Base-by-base conservation (phyloP, 345 rosid species). In the Gossypium longicalyx region DNA sequence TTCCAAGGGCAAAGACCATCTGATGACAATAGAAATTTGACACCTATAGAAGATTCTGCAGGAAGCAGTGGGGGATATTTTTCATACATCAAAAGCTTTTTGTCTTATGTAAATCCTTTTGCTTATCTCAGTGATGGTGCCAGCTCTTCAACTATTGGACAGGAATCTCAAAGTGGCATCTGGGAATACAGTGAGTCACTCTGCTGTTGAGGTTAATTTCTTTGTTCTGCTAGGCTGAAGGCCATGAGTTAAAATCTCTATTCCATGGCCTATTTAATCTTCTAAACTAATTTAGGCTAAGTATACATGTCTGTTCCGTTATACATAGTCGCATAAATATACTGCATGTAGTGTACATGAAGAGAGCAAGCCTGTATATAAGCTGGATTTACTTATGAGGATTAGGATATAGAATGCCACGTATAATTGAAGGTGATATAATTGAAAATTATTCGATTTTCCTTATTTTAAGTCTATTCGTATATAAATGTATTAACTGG, bases 51-150 rank as follows among this genome's bases (percentile, higher is more conserved):
- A 71, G 70, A 85, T 67, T 78, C 83, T 43, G 48, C 72, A 77
- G 84, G 22, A 62, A 83, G 72, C 73, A 79, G n/a, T 49, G 90
- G 87, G 61, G 92, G 98, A 73, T 90, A 92, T 84, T 91, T 91
- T 76, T 83, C 80, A 53, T 82, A 57, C 25, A 53, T 86, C 68
- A 87, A 71, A 81, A 86, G 90, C 76, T 2, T 87, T 43, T 76
- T 91, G 43, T 92, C 97, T 49, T 94, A 83, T 13, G 60, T 85
- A 63, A 94, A 92, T 78, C 98, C 98, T 23, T 82, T 94, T 64
- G 89, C 98, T 66, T 92, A 94, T 82, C 75, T 91, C 20, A 85
- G 90, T 23, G 85, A 89, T 53, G 61, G 71, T 51, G 69, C 86
- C 61, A 81, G 67, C 77, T 68, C 90, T 57, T 81, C 97, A 73